Evolutionary conservation across 2,329 filamentous ascomycete species (phyloP).

Genomic region (Exserohilum rostratum): DNA sequence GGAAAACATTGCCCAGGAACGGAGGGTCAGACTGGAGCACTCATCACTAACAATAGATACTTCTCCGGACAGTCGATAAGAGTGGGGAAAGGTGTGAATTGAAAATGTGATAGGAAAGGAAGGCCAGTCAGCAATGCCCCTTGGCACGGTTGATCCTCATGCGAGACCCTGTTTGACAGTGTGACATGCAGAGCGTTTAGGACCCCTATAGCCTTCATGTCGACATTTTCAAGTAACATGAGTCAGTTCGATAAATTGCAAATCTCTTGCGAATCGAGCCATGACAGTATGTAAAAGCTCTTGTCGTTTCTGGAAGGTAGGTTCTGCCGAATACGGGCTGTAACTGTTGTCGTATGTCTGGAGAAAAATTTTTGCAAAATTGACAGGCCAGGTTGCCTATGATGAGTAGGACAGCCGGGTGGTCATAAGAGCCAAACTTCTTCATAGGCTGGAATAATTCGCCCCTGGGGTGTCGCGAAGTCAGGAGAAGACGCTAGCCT

Average conservation of each 20-base stretch:
- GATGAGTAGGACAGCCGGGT: too few relatives aligned
- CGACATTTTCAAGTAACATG: neutral
- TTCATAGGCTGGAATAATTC: too few relatives aligned
- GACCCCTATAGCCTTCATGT: neutral
- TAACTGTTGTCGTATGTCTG: too few relatives aligned
- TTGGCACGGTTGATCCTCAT: neutral
- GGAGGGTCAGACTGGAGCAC: neutral
- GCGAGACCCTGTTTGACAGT: neutral
- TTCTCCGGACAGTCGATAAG: neutral
- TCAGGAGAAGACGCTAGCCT: neutral
- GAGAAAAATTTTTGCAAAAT: neutral
- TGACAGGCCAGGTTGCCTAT: neutral
- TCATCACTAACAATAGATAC: neutral
- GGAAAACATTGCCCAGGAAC: neutral
- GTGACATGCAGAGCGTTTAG: neutral
- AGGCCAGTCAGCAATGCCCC: neutral
- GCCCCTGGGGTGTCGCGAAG: neutral
- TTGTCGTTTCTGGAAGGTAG: neutral
- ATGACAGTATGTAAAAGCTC: neutral
- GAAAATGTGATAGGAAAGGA: neutral
- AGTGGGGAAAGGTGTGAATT: neutral
- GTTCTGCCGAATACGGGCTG: neutral
- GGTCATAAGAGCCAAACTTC: too few relatives aligned
- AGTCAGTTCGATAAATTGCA: neutral
- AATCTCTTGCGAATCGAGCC: neutral